Conservation (phyloP, 192 early-diverging fungal species). For the Tieghemiomyces parasiticus region DNA sequence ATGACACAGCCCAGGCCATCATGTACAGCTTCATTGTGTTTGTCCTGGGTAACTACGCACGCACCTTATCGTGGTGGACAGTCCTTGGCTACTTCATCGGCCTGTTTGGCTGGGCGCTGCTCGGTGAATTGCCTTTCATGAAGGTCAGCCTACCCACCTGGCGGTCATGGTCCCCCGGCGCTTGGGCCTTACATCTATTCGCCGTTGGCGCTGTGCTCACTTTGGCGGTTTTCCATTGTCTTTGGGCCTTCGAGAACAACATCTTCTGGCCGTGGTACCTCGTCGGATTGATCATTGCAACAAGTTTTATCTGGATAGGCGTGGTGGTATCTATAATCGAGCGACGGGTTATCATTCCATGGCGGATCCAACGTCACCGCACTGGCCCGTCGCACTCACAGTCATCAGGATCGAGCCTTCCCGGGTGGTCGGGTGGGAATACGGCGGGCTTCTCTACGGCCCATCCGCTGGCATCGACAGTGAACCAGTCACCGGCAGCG, state of each 20-base stretch:
- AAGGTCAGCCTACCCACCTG: slow-evolving; percentile 45
- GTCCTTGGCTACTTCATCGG: slow-evolving; percentile 28
- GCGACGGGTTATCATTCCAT: neutral
- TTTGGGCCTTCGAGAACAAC: slow-evolving; percentile 20
- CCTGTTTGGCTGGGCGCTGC: slow-evolving; percentile 31
- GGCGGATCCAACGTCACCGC: neutral
- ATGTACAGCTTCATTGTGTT: slow-evolving; percentile 52
- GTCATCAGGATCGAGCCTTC: too few species aligned
- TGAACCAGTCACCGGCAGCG: neutral
- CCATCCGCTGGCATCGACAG: neutral
- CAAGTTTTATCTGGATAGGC: slow-evolving; percentile 11
- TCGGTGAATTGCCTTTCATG: slow-evolving; percentile 53
- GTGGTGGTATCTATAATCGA: neutral
- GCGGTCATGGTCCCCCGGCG: slow-evolving; percentile 43
- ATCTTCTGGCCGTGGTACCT: slow-evolving; percentile 28
- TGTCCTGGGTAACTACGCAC: slow-evolving; percentile 59
- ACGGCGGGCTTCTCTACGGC: too few species aligned
- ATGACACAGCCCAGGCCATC: slow-evolving; percentile 38
- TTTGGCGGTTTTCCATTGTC: slow-evolving; percentile 37
- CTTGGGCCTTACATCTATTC: slow-evolving; percentile 43
- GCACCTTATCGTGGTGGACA: slow-evolving; percentile 38
- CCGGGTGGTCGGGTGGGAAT: too few species aligned
- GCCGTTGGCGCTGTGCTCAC: slow-evolving; percentile 37
- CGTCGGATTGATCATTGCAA: slow-evolving; percentile 23
- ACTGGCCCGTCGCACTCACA: too few species aligned